Percentiles rank a stretch among this genome's conserved stretches.
phyloP scores from a whole-genome alignment of 495 filamentous ascomycete species.

The Elaphomyces granulatus region DNA sequence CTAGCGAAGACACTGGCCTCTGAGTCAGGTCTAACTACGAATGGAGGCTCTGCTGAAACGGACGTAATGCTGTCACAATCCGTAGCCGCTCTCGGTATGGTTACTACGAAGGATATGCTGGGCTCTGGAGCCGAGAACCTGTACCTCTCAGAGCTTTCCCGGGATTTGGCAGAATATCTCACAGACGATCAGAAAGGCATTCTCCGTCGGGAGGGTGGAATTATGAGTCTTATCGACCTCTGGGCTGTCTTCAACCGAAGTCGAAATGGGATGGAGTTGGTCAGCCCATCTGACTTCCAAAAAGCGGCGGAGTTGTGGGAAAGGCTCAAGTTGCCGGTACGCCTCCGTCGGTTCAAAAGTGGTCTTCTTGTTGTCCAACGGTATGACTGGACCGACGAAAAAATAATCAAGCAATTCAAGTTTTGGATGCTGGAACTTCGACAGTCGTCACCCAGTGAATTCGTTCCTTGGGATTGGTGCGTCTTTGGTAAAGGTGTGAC shows the following conservation, averaged over 20 bases:
- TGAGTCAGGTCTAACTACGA: constrained; percentile 44
- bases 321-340: constrained; percentile 71
- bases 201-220: constrained; percentile 71
- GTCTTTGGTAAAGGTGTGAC: constrained; percentile 73
- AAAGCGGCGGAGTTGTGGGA: constrained; percentile 82
- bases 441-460: constrained; percentile 43
- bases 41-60: constrained; percentile 45
- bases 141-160: constrained; percentile 64
- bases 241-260: constrained; percentile 98
- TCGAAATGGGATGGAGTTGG: constrained; percentile 82
- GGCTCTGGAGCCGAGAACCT: constrained; percentile 42
- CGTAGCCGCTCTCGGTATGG: constrained; percentile 68
- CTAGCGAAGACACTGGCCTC: constrained; percentile 78
- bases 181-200: constrained; percentile 79
- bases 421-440: constrained; percentile 66
- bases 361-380: constrained; percentile 87
- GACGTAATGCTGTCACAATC: constrained; percentile 68
- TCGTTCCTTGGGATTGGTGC: constrained; percentile 60
- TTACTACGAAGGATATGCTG: constrained; percentile 89
- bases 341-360: constrained; percentile 76
- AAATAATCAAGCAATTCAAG: constrained; percentile 62
- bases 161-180: constrained; percentile 84
- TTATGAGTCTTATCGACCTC: constrained; percentile 87
- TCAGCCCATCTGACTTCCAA: constrained; percentile 84
- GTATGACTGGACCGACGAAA: constrained; percentile 78